Evolutionary conservation across 2,329 filamentous ascomycete species (phyloP).

Genomic region (Claviceps africana): DNA sequence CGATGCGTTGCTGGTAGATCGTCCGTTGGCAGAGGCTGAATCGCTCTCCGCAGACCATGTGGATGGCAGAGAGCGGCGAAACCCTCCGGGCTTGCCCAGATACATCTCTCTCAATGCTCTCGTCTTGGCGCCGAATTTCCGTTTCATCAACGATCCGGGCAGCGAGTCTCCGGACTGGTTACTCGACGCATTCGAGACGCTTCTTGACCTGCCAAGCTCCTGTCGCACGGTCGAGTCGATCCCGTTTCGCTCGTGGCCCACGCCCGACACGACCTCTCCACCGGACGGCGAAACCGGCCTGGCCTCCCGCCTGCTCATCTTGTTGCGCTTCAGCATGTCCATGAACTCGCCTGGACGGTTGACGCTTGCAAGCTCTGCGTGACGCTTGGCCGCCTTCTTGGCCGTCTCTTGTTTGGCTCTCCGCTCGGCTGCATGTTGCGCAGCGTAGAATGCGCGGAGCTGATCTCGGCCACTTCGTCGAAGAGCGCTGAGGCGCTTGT

Average conservation of each 20-base stretch:
- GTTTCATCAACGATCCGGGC: conserved; percentile 3
- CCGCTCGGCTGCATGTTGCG: conserved; percentile 20
- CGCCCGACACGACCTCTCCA: conserved; percentile 24
- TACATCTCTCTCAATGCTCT: conserved; percentile 22
- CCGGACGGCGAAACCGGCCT: conserved; percentile 27
- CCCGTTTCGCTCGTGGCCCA: conserved; percentile 23
- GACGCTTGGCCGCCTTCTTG: conserved; percentile 12
- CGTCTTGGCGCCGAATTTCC: conserved; percentile 19
- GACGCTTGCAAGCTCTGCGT: conserved; percentile 13
- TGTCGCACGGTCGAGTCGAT: conserved; percentile 22
- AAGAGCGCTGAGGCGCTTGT: conserved; percentile 33
- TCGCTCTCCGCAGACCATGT: conserved; percentile 15
- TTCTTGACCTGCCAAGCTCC: conserved; percentile 10
- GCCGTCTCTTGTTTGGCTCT: conserved; percentile 22
- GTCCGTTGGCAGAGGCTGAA: conserved; percentile 12
- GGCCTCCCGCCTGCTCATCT: conserved; percentile 16
- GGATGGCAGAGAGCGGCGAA: conserved; percentile 27
- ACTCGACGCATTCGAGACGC: conserved; percentile 10
- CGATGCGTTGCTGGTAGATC: conserved; percentile 24
- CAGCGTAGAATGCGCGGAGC: conserved; percentile 30
- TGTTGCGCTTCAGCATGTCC: conserved; percentile 19
- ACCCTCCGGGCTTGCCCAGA: conserved; percentile 17
- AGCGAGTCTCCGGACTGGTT: conserved; percentile 8
- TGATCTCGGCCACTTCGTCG: conserved; percentile 38
- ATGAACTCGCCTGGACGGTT: conserved; percentile 22